These are phyloP conservation scores for Aspergillus japonicus DNA, from an alignment of 2,329 filamentous ascomycete species.

Conservation along the genomic window DNA sequence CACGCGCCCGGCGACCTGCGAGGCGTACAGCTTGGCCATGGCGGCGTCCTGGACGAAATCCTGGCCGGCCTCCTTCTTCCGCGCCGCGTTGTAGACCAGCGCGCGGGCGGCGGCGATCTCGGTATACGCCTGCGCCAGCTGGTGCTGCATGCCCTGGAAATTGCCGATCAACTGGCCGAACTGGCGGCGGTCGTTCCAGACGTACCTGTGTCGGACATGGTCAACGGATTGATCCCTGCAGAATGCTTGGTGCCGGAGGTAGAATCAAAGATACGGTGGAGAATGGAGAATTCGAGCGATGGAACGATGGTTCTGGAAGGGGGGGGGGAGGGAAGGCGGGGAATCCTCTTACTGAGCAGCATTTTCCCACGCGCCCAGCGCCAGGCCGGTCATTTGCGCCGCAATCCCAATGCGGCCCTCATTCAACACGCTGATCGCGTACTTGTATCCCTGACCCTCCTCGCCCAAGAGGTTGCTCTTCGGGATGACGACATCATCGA, in stretches of 20 bases:
- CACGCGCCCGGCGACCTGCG: constrained; percentile 86
- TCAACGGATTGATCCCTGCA: no score
- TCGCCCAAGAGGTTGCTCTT: constrained; percentile 84
- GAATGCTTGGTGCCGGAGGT: no score
- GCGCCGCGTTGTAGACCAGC: constrained; percentile 90
- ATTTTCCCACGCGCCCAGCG: constrained; percentile 92
- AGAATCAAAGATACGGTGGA: no score
- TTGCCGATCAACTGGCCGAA: constrained; percentile 91
- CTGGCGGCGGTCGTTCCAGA: constrained; percentile 97
- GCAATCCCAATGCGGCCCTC: constrained; percentile 97
- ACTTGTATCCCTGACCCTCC: constrained; percentile 94
- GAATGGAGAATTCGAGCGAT: no score
- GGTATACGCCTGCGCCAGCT: constrained; percentile 92
- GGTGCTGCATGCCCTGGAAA: constrained; percentile 99
- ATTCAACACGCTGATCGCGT: constrained; percentile 90
- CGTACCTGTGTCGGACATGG: constrained; percentile 58
- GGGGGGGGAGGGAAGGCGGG: not conserved
- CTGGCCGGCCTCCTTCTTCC: constrained; percentile 97
- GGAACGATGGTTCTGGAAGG: constrained; percentile 10
- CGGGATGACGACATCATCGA: constrained; percentile 91
- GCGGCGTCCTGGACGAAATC: constrained; percentile 94
- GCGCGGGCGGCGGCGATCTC: constrained; percentile 90
- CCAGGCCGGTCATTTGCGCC: constrained; percentile 96
- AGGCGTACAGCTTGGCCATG: constrained; percentile 96
- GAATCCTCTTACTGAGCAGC: constrained; percentile 64